Evolutionary conservation across 257 asterid genomes (phyloP).

Genomic region (Lithospermum erythrorhizon): DNA sequence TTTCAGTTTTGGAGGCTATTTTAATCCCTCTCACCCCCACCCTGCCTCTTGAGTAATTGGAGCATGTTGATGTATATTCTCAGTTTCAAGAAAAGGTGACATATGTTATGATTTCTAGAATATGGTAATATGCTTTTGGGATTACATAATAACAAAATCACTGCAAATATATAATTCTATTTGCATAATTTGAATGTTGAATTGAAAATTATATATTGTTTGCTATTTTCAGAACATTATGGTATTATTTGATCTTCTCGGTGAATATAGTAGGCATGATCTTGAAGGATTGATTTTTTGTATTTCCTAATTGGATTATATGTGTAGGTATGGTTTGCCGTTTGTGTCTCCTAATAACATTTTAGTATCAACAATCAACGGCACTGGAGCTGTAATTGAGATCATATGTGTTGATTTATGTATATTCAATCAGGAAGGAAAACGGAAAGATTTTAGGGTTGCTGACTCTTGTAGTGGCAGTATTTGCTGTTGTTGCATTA

Average conservation of each 20-base stretch:
- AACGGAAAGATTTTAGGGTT: slow-evolving; percentile 43
- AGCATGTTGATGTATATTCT: too few species aligned
- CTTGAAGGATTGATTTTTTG: background rate
- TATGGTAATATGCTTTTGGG: too few species aligned
- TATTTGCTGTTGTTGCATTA: slow-evolving; percentile 37
- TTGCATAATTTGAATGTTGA: too few species aligned
- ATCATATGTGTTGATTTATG: slow-evolving; percentile 41
- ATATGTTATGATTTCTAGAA: too few species aligned
- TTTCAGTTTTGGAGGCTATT: background rate
- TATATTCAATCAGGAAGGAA: slow-evolving; percentile 54
- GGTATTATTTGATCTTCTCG: background rate
- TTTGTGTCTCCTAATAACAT: slow-evolving; percentile 83
- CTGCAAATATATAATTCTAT: too few species aligned
- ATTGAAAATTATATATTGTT: background rate
- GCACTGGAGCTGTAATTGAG: slow-evolving; percentile 62
- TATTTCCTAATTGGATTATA: background rate
- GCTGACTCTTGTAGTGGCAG: slow-evolving; percentile 27
- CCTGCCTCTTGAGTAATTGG: too few species aligned
- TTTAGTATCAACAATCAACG: slow-evolving; percentile 59
- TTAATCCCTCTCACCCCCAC: too few species aligned
- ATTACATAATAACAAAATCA: too few species aligned
- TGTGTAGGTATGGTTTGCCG: slow-evolving; percentile 74
- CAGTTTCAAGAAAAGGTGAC: too few species aligned
- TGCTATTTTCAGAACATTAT: too few species aligned
- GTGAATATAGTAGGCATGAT: background rate